Conservation (phyloP, 1,139 yeast species). For the Scheffersomyces segobiensis region DNA sequence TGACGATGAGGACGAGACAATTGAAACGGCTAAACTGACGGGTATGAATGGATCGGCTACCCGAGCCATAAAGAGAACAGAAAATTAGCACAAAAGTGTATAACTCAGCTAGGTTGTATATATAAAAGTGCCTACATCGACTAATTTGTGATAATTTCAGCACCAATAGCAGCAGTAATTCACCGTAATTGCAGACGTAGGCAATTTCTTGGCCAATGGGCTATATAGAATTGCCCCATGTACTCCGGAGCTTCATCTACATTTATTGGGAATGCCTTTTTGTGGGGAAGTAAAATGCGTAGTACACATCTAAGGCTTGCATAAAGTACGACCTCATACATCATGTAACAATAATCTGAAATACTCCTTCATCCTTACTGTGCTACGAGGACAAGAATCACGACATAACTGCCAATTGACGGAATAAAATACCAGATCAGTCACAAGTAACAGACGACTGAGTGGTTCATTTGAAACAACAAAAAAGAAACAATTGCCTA, state of each 20-base stretch:
- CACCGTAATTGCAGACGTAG: background rate
- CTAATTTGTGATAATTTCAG: background rate
- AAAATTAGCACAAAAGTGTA: background rate
- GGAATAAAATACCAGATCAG: background rate
- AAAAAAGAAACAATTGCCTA: background rate
- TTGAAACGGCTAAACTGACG: background rate
- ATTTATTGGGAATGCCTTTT: background rate
- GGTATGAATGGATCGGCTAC: background rate
- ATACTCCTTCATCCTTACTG: background rate
- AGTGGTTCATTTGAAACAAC: too few species aligned
- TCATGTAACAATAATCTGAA: background rate
- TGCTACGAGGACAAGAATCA: background rate
- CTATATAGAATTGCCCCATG: background rate
- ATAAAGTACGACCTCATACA: background rate
- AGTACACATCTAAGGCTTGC: background rate
- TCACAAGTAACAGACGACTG: background rate
- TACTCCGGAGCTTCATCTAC: background rate
- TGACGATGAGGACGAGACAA: constrained; percentile 3
- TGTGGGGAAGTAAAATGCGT: background rate
- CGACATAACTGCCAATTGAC: background rate
- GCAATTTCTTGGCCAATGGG: background rate
- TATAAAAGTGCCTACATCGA: background rate
- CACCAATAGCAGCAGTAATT: background rate
- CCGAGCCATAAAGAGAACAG: background rate
- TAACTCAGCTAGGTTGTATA: too few species aligned